A percentile compares a stretch with the other conserved stretches of the same genome.
phyloP scores from a whole-genome alignment of 2,329 filamentous ascomycete genomes.

The Cordyceps cicadae region DNA sequence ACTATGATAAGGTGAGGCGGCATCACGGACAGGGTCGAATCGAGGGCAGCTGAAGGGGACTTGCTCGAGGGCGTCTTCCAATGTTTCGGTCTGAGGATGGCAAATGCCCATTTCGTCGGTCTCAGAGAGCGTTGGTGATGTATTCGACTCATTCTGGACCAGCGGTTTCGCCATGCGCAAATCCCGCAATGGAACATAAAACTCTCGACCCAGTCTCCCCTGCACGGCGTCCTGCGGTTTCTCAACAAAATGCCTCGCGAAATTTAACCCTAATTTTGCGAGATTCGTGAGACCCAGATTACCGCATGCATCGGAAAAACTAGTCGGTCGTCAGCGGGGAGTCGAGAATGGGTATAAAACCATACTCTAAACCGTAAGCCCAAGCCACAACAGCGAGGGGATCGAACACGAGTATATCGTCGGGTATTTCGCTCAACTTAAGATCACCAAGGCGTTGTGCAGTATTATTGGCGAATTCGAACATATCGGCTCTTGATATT shows the following conservation, averaged over 20 bases:
- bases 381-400: background rate
- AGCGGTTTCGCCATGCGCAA: background rate
- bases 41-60: background rate
- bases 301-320: background rate
- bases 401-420: background rate
- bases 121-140: background rate
- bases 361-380: background rate
- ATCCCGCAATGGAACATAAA: background rate
- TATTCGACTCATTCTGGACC: background rate
- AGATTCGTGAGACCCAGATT: background rate
- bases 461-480: background rate
- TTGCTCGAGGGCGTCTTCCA: background rate
- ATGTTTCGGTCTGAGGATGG: background rate
- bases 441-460: background rate
- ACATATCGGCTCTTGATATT: background rate
- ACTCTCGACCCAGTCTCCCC: background rate
- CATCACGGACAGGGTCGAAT: background rate
- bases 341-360: background rate
- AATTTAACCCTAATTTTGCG: background rate
- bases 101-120: background rate
- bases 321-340: background rate
- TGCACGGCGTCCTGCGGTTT: too few species aligned
- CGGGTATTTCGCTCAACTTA: background rate
- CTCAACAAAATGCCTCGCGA: too few species aligned
- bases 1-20: background rate